phyloP scores from a whole-genome alignment of 2,329 filamentous ascomycete species.

The Stemphylium vesicarium region DNA sequence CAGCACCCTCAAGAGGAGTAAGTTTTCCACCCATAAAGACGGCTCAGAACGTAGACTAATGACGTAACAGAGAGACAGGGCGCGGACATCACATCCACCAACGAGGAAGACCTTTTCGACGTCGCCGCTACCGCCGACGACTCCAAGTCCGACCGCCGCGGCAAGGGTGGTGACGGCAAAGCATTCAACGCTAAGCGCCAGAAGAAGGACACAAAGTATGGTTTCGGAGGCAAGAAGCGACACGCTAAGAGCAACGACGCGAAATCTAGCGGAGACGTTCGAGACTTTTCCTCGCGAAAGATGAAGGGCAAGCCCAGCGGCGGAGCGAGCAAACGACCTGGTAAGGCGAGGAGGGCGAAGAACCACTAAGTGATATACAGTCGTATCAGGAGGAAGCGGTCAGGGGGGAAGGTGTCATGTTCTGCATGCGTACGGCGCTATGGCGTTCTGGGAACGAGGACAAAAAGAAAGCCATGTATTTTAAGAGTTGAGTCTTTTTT shows the following conservation, averaged over 20 bases:
- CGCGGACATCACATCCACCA: conserved; percentile 66
- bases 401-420: not conserved
- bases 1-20: conserved; percentile 92
- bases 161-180: conserved; percentile 33
- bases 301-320: conserved; percentile 71
- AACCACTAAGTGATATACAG: conserved; percentile 23
- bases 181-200: conserved; percentile 73
- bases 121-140: conserved; percentile 69
- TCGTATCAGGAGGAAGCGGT: not conserved
- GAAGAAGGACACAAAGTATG: conserved; percentile 95
- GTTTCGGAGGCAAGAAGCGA: conserved; percentile 95
- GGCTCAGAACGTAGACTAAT: conserved; percentile 24
- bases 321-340: conserved; percentile 39
- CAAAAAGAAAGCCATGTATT: conserved; percentile 20
- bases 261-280: conserved; percentile 78
- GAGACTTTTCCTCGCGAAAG: conserved; percentile 78
- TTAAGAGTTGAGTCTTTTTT: conserved; percentile 1
- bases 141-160: conserved; percentile 53
- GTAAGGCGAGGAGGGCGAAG: conserved; percentile 46
- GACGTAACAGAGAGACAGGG: conserved; percentile 81
- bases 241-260: conserved; percentile 91
- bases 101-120: conserved; percentile 89
- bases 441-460: conserved; percentile 26
- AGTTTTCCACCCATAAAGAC: conserved; percentile 46
- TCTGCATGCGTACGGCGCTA: conserved; percentile 32